Evolutionary conservation across 202 grass and related monocot species (phyloP), one percentile per base, ranked within the genome.

Genomic region (Zizania palustris): DNA sequence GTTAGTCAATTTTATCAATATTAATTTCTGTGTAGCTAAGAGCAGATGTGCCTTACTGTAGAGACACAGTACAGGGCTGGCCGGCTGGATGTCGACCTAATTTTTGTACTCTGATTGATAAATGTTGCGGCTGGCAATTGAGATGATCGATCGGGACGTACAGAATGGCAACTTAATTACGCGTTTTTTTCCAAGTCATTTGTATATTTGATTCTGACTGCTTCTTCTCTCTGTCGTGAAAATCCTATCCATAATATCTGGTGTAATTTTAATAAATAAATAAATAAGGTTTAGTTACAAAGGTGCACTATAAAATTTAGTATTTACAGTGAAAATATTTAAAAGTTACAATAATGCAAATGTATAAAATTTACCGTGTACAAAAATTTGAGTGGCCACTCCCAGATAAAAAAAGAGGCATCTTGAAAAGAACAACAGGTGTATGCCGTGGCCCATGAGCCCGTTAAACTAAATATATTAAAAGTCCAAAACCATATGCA

Each of bases 41-140:
- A 46, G 44, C 44, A 33, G 15, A 21, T 9, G 54, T 6, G 35
- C 20, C 33, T 20, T 36, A 45, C 11, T 55, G 51, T 55, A 55
- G 51, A 55, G 2, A 14, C 11, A 34, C 6, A 53, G 44, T 34
- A 22, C 5, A 69, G 20, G 33, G 59, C 11, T 45, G 45, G 77
- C 65, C 65, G 33, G 59, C 11, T 45, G 45, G 77, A 71, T 71
- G 58, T 40, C 42, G 72, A 42, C 58, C 22, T 20, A 28, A 4
- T 15, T 15, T 82, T 73, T 87, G 67, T 72, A 67, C 14, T 68
- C 62, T 62, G 60, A 36, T 59, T 3, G 79, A 60, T 87, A 67
- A 83, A 73, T 42, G 73, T 55, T 78, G 74, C 53, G 9, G 48
- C 67, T 73, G 21, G 51, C 56, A 61, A 48, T 72, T 82, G 38